phyloP scores from a whole-genome alignment of 1,139 yeast species.

The Kurtzmaniella natalensis region DNA sequence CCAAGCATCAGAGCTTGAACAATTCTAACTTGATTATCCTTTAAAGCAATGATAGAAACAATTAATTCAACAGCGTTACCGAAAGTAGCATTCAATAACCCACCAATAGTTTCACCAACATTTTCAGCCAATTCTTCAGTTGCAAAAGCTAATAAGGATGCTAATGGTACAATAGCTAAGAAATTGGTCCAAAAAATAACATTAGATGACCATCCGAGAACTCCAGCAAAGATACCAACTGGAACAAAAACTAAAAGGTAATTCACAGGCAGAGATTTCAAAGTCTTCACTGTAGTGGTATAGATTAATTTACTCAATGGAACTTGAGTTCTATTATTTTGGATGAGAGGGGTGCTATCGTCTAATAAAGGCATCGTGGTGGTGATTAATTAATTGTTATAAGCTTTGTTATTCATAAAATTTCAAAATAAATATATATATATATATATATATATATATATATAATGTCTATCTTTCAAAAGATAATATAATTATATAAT shows the following conservation, averaged over 20 bases:
- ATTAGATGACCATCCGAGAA: slow-evolving; percentile 51
- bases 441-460: no score
- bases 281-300: slow-evolving; percentile 19
- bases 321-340: slow-evolving; percentile 1
- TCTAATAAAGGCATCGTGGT: slow-evolving; percentile 8
- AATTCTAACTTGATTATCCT: slow-evolving; percentile 81
- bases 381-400: no score
- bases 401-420: no score
- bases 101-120: slow-evolving; percentile 88
- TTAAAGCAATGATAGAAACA: slow-evolving; percentile 85
- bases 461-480: no score
- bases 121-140: slow-evolving; percentile 88
- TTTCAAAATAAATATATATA: no score
- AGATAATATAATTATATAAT: no score
- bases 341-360: slow-evolving; percentile 8
- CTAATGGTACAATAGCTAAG: slow-evolving; percentile 87
- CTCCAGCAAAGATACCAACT: slow-evolving; percentile 73
- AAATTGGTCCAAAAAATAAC: slow-evolving; percentile 73
- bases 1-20: slow-evolving; percentile 98
- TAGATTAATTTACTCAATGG: background rate
- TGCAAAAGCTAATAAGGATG: slow-evolving; percentile 83
- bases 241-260: slow-evolving; percentile 79
- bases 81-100: slow-evolving; percentile 89
- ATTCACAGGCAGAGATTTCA: slow-evolving; percentile 72
- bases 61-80: slow-evolving; percentile 94